Conservation (phyloP, 148 eudicot species). For the Silene latifolia region DNA sequence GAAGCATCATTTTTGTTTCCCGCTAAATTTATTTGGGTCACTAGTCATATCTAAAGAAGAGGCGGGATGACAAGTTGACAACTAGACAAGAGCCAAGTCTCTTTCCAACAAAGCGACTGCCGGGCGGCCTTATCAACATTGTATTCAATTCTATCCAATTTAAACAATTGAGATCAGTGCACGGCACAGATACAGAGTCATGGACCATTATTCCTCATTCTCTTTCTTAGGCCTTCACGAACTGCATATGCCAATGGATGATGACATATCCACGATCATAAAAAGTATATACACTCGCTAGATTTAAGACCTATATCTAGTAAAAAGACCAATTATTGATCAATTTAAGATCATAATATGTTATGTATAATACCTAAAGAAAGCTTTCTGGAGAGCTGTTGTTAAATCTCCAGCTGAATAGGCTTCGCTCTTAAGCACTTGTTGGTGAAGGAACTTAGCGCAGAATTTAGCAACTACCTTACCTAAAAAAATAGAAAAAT, state of each 20-base stretch:
- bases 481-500: constrained; percentile 43
- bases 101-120: no score
- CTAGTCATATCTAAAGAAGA: no score
- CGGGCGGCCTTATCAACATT: not conserved
- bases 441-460: constrained; percentile 94
- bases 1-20: no score
- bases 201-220: not conserved
- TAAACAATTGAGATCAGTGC: not conserved
- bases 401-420: constrained; percentile 79
- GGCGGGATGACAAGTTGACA: not conserved
- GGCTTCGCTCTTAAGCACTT: constrained; percentile 83
- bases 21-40: no score
- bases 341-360: no score
- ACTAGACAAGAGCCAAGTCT: no score
- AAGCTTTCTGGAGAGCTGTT: constrained; percentile 81
- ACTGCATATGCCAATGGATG: not conserved
- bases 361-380: constrained; percentile 56
- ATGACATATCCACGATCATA: not conserved
- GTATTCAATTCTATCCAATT: not conserved
- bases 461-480: constrained; percentile 98
- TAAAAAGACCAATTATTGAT: not conserved
- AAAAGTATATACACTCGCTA: not conserved
- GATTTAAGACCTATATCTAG: constrained; percentile 12
- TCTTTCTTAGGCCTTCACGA: no score
- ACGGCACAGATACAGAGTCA: not conserved